Base-by-base conservation (phyloP, 2,329 filamentous ascomycete species). In the Aspergillus sergii region DNA sequence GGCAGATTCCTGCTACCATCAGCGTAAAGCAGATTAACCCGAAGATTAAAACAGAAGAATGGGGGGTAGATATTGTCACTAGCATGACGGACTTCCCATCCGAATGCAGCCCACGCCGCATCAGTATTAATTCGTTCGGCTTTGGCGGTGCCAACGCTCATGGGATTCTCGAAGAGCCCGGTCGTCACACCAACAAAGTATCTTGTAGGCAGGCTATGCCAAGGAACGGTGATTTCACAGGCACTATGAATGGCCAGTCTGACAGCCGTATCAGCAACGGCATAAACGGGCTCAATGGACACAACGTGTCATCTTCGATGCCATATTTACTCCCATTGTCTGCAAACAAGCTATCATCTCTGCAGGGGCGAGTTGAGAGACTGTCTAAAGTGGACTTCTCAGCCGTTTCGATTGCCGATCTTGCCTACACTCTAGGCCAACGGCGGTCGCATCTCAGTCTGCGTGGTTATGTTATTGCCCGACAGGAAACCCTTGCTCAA, bases 21-120 rank as follows among this genome's bases (percentile, higher is more conserved):
- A 45, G 67, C n/a, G 66, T 70, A 23, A n/a, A 26, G 0, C 80
- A 77, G 21, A 75, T 80, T 53, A 77, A 81, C 58, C 68, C 66
- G 2, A 55, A 64, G 9, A 66, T 65, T 34, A 45, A 59, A 1
- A 54, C 62, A 10, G 36, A 59, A 11, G 58, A 66, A 26, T 61
- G 59, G 53, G 63, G 65, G 11, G 39, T 68, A 5, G 60, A 72
- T 10, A 76, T 76, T 26, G 63, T 70, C 7, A 59, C 63, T 4
- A 39, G 39, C 21, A 43, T 59, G 4, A 30, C 46, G 3, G 51
- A 51, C 1, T 56, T 64, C 8, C 69, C 65, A 66, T 66, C 68
- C 2, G 21, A 55, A 14, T 53, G 59, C 32, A 36, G 56, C 19
- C 4, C n/a, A 6, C n/a, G 58, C 65, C 21, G 66, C 64, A 3